Evolutionary conservation across 164 flowering plant species (phyloP), one percentile per base, ranked within the genome.

Genomic region (Vitis rupestris): DNA sequence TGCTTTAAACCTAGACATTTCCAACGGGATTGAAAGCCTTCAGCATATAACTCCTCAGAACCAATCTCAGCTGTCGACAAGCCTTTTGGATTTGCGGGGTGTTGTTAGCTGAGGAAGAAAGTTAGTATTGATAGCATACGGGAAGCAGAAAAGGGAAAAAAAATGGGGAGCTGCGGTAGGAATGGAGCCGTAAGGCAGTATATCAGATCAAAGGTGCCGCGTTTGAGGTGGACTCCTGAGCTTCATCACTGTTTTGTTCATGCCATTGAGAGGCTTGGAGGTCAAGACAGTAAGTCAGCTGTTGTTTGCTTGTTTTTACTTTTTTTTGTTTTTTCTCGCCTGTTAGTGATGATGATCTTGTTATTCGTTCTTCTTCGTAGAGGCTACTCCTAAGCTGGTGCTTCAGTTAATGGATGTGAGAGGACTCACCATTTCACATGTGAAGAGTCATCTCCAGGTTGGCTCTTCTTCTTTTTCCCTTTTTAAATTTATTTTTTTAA

Each of bases 391-490:
- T 7, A 93, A 93, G 77, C 89, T 90, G 73, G 91, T 93, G 70
- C 87, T 89, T 70, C 93, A 86, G 79, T 64, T 89, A 50, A 93
- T 93, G 98, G 89, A 88, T 82, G 94, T 93, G 49, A 84, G 82
- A 74, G 97, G 97, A 19, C 86, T 93, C 30, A 91, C 92, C 55
- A 88, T 93, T 66, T 90, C 98, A 19, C 98, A 93, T 72, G 93
- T 93, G 49, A 93, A 93, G 85, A 90, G 98, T 83, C 98, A 93
- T 79, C 91, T 93, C 30, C 98, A 93, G 96, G 98, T 90, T 65
- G 44, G 3, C 9, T 68, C 23, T 47, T 49, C 29, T 48, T 19
- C 19, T 11, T 62, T 5, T 14, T 30, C 10, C 30, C 10, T 27
- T 27, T 9, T 53, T 49, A 49, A 10, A 63, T 71, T 44, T n/a